phyloP scores from a whole-genome alignment of 495 filamentous ascomycete genomes.

The Penicillium goetzii region DNA sequence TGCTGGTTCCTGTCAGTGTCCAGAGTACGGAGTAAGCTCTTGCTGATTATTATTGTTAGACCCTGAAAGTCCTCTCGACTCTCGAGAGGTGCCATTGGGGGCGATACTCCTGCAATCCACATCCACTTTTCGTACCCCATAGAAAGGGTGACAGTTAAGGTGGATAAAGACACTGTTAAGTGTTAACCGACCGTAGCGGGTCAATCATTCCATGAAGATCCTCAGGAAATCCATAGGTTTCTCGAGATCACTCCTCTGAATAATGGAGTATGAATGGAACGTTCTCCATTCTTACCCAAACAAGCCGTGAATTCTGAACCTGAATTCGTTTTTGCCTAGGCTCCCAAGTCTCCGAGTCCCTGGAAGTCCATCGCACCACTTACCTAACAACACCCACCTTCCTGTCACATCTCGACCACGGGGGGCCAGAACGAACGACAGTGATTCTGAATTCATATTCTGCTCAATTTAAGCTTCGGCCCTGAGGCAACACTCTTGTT shows the following conservation, averaged over 20 bases:
- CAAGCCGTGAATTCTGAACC: neutral
- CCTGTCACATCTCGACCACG: neutral
- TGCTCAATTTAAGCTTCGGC: slow-evolving; percentile 19
- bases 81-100: neutral
- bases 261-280: neutral
- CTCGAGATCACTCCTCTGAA: neutral
- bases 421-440: neutral
- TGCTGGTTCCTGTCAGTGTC: neutral
- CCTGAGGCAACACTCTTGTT: neutral
- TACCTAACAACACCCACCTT: slow-evolving; percentile 18
- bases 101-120: neutral
- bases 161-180: slow-evolving; percentile 10
- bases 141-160: slow-evolving; percentile 20
- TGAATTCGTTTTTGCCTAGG: neutral
- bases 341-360: neutral
- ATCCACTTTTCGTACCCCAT: slow-evolving; percentile 14
- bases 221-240: neutral
- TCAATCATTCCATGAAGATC: neutral
- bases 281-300: neutral
- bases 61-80: neutral
- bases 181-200: slow-evolving; percentile 5
- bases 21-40: too few species aligned
- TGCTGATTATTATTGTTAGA: neutral
- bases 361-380: neutral
- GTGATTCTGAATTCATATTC: slow-evolving; percentile 21